phyloP scores from a whole-genome alignment of 306 rosid genomes.

The peach (Prunus persica) region Prunus_persica_NCBIv2 NC_034010.1:1567001-1567500 shows the following conservation, averaged over 20 bases:
- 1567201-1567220: slow-evolving; percentile 65
- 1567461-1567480: slow-evolving; percentile 15
- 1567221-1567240: background rate
- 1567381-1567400: slow-evolving; percentile 88
- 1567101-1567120: slow-evolving; percentile 48
- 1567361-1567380: slow-evolving; percentile 42
- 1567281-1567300: background rate
- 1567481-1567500: background rate
- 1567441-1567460: slow-evolving; percentile 36
- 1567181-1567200: slow-evolving; percentile 72
- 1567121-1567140: slow-evolving; percentile 46
- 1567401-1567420: slow-evolving; percentile 66
- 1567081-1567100: slow-evolving; percentile 48
- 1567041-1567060: slow-evolving; percentile 66
- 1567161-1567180: slow-evolving; percentile 33
- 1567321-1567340: slow-evolving; percentile 10
- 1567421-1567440: slow-evolving; percentile 43
- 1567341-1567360: slow-evolving; percentile 6
- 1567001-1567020: background rate
- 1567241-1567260: slow-evolving; percentile 6
- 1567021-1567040: slow-evolving; percentile 55
- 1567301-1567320: slow-evolving; percentile 5
- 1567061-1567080: slow-evolving; percentile 50
- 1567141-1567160: slow-evolving; percentile 40
- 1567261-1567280: background rate